These are phyloP conservation scores for Huntiella moniliformis DNA, from an alignment of 2,329 filamentous ascomycete genomes.

Conservation along the genomic window DNA sequence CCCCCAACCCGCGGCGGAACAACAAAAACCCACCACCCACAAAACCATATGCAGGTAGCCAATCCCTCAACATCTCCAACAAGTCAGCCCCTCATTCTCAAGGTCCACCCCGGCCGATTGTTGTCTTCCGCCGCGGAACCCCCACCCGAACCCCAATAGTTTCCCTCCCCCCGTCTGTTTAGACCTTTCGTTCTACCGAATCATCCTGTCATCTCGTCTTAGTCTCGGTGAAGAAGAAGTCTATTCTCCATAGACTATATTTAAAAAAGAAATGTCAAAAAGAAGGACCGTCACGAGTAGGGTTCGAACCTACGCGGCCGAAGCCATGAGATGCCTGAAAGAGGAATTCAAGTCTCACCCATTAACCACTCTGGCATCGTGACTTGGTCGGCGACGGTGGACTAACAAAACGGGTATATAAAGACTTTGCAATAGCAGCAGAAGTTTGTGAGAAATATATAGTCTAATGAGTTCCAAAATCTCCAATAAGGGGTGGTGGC, in stretches of 20 bases:
- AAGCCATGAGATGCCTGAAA: slow-evolving; percentile 12
- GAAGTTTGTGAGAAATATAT: neutral
- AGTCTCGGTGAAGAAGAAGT: too few relatives aligned
- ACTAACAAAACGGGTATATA: neutral
- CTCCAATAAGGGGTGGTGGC: neutral
- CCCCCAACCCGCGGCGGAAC: too few relatives aligned
- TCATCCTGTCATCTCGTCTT: too few relatives aligned
- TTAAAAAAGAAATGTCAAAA: neutral
- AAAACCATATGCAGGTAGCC: too few relatives aligned
- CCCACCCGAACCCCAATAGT: too few relatives aligned
- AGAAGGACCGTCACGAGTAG: slow-evolving; percentile 11
- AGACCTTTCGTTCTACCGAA: too few relatives aligned
- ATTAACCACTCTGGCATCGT: slow-evolving; percentile 13
- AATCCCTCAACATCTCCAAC: too few relatives aligned
- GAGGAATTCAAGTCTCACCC: slow-evolving; percentile 12
- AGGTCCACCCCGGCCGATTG: too few relatives aligned
- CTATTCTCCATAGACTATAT: neutral
- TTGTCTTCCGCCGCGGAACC: too few relatives aligned
- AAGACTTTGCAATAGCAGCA: neutral
- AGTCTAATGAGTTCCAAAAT: neutral
- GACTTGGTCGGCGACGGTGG: slow-evolving; percentile 1
- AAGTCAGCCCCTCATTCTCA: too few relatives aligned
- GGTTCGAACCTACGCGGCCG: slow-evolving; percentile 12
- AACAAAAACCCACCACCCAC: too few relatives aligned
- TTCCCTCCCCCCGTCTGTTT: too few relatives aligned